Base-by-base conservation (phyloP, 2,329 filamentous ascomycete genomes). In the Aspergillus luchuensis region DNA sequence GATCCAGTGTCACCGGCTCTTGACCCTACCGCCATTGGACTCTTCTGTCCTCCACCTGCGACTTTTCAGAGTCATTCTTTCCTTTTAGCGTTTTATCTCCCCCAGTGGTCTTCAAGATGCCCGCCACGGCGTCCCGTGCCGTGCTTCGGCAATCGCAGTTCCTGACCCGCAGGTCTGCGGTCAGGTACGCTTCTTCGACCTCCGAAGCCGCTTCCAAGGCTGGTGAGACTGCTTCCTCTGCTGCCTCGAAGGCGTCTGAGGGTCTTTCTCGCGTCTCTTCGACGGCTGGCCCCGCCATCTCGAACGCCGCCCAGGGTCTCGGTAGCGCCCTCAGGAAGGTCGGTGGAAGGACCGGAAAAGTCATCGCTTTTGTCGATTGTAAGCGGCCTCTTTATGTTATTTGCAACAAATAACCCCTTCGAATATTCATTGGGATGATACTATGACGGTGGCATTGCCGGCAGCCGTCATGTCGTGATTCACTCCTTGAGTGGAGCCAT, bases 321-420 rank as follows among this genome's bases (percentile, higher is more conserved):
- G 80, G 83, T 68, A 85, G 81, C 73, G 87, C 90, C 60, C 80
- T 96, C 69, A 83, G 87, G 76, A 90, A 87, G 80, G 84, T 93
- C 75, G 93, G 92, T 73, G 94, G 94, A 72, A 87, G 90, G 71
- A 93, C 91, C 64, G 92, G 91, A 72, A 87, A 85, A 78, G 74
- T 93, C 69, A 85, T 97, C 77, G 84, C 83, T 70, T 91, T 93
- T 73, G 83, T 95, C 73, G 91, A 97, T 85, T 89, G 95, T 98
- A 86, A 81, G 92, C 47, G 60, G 52, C 54, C 19, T 49, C 56
- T 60, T 64, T 66, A 53, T 54, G 57, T 23, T 33, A 39, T 28
- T 13, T 43, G 21, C 15, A 21, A 4, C 53, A n/a, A 13, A n/a
- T 25, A 13, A 11, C 13, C 19, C 39, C 25, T 58, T n/a, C 2